Base-by-base conservation (phyloP, 495 filamentous ascomycete genomes). In the Immersiella caudata region DNA sequence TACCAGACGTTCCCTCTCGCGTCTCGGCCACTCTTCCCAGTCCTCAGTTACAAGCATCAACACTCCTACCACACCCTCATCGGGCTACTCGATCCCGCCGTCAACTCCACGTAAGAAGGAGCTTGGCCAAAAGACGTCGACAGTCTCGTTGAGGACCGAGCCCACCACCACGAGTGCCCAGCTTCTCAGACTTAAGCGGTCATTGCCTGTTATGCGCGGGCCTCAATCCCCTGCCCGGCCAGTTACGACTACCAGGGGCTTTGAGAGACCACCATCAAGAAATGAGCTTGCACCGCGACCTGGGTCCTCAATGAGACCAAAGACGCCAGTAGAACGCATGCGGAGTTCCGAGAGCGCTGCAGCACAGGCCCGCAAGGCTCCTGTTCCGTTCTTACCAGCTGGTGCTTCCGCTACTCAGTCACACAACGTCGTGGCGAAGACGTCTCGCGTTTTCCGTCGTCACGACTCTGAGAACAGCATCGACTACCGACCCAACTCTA, bases 131-230 rank as follows among this genome's bases (percentile, higher is more conserved):
- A 88, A 89, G 63, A 70, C 85, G 22, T 85, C 89, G 11, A 83
- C 81, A 25, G 81, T 82, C 22, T 77, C 80, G 21, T 75, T 86
- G 24, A 78, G 80, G 49, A 78, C 74, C 56, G 89, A 91, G 69
- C 85, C 86, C 6, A 90, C 88, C 27, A 89, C 90, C 14, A 90
- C 90, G 16, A 88, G 82, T 73, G 86, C 90, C 25, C 91, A 95
- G 68, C 79, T 92, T 29, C 82, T 98, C 40, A 89, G 88, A 74
- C 80, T 92, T 27, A 98, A 98, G 80, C 87, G 93, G 59, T 98
- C 96, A 7, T 85, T 96, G 79, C 93, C 95, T 25, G 87, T 85
- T 25, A 90, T 97, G 80, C 85, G 91, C 60, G 81, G 80, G 61
- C 71, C 79, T 33, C 82, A 84, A 55, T 78, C 78, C 29, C 80